Evolutionary conservation across 1,284 basidiomycete species (phyloP), one percentile per base, ranked within the genome.

Genomic region (Macrocybe sp.): DNA sequence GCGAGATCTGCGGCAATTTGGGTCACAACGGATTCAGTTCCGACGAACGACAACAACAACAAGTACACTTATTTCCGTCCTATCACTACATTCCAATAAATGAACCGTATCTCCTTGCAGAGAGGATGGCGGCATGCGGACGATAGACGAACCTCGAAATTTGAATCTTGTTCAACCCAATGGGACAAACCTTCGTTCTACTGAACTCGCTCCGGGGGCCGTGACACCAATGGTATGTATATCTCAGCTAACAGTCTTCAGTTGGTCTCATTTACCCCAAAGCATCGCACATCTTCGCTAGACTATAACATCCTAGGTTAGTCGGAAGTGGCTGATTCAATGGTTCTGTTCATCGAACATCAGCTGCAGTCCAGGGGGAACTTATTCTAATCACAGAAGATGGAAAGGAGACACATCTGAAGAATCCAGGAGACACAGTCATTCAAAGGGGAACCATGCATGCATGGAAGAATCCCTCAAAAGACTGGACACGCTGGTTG

Each of bases 271-370:
- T 44, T 33, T 57, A 34, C 48, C 41, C 29, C 9, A 14, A 48
- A 73, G 70, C 70, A 73, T 56, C 70, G 70, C 22, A 74, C 81
- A 6, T 69, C 69, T 34, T 81, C 81, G 2, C 55, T 83, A 39
- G 81, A 85, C 55, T 77, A 81, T 54, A 81, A 83, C 53, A 75
- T 83, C 32, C 64, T 84, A 6, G 65, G 81, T 81, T 53, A 49
- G 75, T 55, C n/a, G 11, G 36, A 44, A 8, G 44, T 41, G 39
- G 29, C 36, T 30, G 33, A 30, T 41, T 16, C 10, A 29, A 12
- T 12, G 42, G 43, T 36, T 33, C 14, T 41, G 7, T 29, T 11
- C 12, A 29, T 29, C 38, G 11, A 7, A 36, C 41, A 30, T 47
- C 44, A 37, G 41, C 29, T 30, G n/a, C 50, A 83, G 80, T 82